A percentile compares a stretch with the other conserved stretches of the same genome.
These are phyloP conservation scores for Closterium sp. DNA, from an alignment of 139 green algal species.

Conservation along the genomic window DNA sequence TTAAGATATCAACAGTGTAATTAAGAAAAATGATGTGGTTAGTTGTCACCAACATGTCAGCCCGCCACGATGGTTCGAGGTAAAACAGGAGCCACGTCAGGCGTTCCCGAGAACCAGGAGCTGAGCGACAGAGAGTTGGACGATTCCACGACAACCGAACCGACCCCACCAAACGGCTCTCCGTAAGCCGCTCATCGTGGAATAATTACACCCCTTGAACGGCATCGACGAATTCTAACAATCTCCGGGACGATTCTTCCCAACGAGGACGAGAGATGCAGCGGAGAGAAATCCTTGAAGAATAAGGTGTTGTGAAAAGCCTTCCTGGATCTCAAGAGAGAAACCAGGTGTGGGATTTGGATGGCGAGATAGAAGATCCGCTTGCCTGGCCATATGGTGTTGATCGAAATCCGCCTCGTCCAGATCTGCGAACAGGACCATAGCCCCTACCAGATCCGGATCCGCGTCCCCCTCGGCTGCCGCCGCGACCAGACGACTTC, in stretches of 20 bases:
- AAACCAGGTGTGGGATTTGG: not conserved
- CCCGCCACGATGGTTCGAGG: not conserved
- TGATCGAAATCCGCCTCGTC: constrained; percentile 8
- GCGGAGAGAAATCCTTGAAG: constrained; percentile 9
- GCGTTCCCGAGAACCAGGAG: not conserved
- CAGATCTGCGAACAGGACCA: constrained; percentile 24
- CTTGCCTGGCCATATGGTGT: constrained; percentile 33
- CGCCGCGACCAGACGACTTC: constrained; percentile 12
- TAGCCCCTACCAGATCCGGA: constrained; percentile 25
- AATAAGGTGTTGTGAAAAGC: not conserved
- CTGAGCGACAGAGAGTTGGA: not conserved
- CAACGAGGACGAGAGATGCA: not conserved
- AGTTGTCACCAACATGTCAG: not conserved
- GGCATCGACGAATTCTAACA: not conserved
- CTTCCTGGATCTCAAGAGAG: not conserved
- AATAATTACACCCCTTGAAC: not conserved
- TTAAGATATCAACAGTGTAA: not conserved
- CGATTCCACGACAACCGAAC: not conserved
- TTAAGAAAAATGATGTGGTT: not conserved
- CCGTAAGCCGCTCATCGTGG: not conserved
- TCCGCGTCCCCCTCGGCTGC: constrained; percentile 10
- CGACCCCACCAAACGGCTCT: not conserved
- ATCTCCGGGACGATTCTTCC: not conserved
- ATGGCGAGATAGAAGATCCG: not conserved
- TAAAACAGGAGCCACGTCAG: not conserved